Evolutionary conservation across 768 basidiomycete species (phyloP).

Genomic region (Naganishia randhawae): DNA sequence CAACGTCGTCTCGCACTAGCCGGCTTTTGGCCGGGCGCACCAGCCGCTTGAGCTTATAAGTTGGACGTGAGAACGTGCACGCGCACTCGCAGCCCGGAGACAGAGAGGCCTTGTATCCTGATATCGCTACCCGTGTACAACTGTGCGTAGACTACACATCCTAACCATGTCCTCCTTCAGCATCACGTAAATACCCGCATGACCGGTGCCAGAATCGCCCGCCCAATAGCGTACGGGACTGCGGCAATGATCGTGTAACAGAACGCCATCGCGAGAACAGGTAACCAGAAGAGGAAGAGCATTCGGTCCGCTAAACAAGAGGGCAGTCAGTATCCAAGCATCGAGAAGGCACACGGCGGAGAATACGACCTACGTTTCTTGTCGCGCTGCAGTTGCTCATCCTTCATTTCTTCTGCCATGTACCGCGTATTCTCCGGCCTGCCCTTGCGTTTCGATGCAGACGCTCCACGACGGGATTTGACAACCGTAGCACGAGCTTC

Average conservation of each 20-base stretch:
- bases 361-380: slow-evolving; percentile 7
- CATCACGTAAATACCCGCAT: slow-evolving; percentile 11
- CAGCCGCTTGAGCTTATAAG: too few relatives aligned
- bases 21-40: too few relatives aligned
- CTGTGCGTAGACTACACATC: background rate
- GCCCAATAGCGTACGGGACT: slow-evolving; percentile 24
- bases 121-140: background rate
- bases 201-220: slow-evolving; percentile 23
- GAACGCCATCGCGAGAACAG: slow-evolving; percentile 46
- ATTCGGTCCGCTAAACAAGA: slow-evolving; percentile 43
- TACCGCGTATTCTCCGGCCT: background rate
- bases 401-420: background rate
- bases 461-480: background rate
- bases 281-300: slow-evolving; percentile 52
- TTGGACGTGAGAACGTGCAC: too few relatives aligned
- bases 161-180: background rate
- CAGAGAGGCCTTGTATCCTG: background rate
- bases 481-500: background rate
- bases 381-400: slow-evolving; percentile 4
- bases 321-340: background rate
- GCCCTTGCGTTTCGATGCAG: slow-evolving; percentile 4
- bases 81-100: too few relatives aligned
- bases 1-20: too few relatives aligned
- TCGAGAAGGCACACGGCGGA: background rate
- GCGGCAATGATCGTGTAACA: slow-evolving; percentile 27